Base-by-base conservation (phyloP, 1,139 yeast species). In the Pneumocystis carinii region DNA sequence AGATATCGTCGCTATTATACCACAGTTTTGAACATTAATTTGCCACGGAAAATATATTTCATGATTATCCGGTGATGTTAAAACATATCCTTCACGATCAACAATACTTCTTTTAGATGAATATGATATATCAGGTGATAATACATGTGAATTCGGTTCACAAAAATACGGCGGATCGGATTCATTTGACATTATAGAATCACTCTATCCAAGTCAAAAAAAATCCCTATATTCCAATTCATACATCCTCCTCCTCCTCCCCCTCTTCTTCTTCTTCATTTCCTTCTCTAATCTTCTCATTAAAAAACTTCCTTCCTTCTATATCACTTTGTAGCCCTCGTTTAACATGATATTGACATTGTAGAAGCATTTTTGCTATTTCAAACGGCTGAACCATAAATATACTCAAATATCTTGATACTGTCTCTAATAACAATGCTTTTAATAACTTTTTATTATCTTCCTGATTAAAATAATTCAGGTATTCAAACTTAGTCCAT, bases 371-470 rank as follows among this genome's bases (percentile, higher is more conserved):
- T 64, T 95, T 79, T 4, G 88, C 83, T 41, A 88, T 86, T 70
- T 92, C 97, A 73, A 90, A 85, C 0, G 98, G 98, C 73, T 92
- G 97, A 29, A 89, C 82, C 32, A 86, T 72, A 55, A 68, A 61
- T 8, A 66, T 63, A 12, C 69, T 61, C n/a, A 67, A 55, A 56
- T 68, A 68, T 37, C 68, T 59, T 53, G 65, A 42, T 24, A 65
- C 10, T 27, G 66, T 59, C 12, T 65, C 65, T 17, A 55, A 58
- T 14, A 68, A 56, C 7, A 67, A 57, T 6, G 62, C 39, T 27
- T 63, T 59, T 39, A 67, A 58, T 10, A 67, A 32, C 15, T 66
- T 68, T 3, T 66, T 38, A 35, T 64, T 59, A n/a, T 64, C 63
- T 4, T 64, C 66, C 48, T 66, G 59, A 19, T 64, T 67, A 35